phyloP scores from a whole-genome alignment of 345 rosid genomes.

The Hypericum perforatum region DNA sequence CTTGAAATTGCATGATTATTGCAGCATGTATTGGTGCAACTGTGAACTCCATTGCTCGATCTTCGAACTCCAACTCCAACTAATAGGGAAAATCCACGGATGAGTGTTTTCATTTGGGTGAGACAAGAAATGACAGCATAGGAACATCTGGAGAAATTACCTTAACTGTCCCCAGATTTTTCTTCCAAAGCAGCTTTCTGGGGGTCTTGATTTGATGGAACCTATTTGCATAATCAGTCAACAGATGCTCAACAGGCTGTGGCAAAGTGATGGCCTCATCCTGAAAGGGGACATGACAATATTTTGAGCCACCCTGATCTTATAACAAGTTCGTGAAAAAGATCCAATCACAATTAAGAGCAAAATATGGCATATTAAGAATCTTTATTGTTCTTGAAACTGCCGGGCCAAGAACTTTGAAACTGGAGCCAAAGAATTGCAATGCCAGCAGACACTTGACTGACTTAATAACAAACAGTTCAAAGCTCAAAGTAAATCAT shows the following conservation, averaged over 20 bases:
- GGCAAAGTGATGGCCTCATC: conserved; percentile 75
- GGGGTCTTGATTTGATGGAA: conserved; percentile 88
- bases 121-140: not conserved
- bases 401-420: no score
- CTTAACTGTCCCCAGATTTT: conserved; percentile 93
- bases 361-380: no score
- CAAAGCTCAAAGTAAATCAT: no score
- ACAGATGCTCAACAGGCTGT: conserved; percentile 59
- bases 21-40: conserved; percentile 89
- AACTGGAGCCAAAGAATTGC: no score
- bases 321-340: no score
- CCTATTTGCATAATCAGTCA: conserved; percentile 68
- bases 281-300: conserved; percentile 30
- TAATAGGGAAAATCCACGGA: conserved; percentile 22
- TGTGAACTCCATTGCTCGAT: conserved; percentile 58
- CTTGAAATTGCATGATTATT: conserved; percentile 91
- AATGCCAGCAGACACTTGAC: no score
- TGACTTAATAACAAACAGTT: no score
- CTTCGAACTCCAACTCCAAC: conserved; percentile 95
- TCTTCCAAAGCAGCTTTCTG: conserved; percentile 91
- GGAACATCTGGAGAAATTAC: conserved; percentile 26
- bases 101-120: conserved; percentile 6
- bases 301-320: not conserved
- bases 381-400: no score
- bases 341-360: no score